Evolutionary conservation across 176 grass and related monocot genomes (phyloP).

Genomic region (Juncus inflexus): DNA sequence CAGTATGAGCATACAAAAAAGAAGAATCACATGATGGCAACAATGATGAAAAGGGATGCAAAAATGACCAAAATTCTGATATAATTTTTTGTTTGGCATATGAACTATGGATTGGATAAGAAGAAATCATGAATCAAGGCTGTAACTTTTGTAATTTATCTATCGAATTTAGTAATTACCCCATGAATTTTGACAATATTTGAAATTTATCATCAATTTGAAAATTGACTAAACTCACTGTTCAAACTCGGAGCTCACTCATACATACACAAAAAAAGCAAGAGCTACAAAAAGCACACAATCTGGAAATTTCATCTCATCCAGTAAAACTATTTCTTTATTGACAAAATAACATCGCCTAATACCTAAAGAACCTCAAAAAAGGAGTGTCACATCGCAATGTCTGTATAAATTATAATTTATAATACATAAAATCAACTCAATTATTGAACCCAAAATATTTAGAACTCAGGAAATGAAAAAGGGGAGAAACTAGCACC

Average conservation of each 20-base stretch:
- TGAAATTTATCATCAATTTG: constrained; percentile 16
- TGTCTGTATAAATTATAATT: neutral
- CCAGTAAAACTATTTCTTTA: neutral
- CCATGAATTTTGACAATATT: too few relatives aligned
- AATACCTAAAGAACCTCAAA: neutral
- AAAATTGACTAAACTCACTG: constrained; percentile 2
- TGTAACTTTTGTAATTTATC: too few relatives aligned
- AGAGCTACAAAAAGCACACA: neutral
- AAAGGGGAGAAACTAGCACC: constrained; percentile 3
- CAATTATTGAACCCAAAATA: neutral
- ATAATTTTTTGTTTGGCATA: too few relatives aligned
- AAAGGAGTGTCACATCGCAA: neutral
- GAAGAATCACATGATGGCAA: neutral
- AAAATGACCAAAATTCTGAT: neutral
- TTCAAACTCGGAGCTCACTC: neutral
- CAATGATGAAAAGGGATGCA: neutral
- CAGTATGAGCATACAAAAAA: too few relatives aligned
- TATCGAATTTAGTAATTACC: too few relatives aligned
- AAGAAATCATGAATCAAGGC: too few relatives aligned
- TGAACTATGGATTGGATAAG: too few relatives aligned
- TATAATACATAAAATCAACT: neutral
- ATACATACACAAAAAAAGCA: neutral
- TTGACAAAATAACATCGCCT: neutral
- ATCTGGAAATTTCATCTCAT: constrained; percentile 6
- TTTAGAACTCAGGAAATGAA: neutral